phyloP scores from a whole-genome alignment of 208 protist species.

The Trichomonas vaginalis region DNA sequence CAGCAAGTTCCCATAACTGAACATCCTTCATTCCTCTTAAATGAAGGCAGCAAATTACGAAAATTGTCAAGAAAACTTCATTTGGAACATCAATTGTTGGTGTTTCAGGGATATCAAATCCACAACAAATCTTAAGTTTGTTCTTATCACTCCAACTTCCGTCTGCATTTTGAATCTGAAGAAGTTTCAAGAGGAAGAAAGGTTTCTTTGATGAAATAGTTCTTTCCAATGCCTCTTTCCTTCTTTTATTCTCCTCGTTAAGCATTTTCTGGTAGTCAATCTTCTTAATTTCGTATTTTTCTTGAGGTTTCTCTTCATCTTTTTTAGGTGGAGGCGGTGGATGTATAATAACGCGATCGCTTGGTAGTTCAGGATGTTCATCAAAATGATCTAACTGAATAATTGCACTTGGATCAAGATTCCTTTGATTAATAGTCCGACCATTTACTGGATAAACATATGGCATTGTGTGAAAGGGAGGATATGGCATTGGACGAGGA shows the following conservation, averaged over 20 bases:
- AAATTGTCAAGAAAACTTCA: neutral
- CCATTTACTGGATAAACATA: too few relatives aligned
- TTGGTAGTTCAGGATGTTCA: too few relatives aligned
- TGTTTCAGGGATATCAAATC: neutral
- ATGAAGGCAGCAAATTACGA: neutral
- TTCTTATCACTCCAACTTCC: neutral
- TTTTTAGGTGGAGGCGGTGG: too few relatives aligned
- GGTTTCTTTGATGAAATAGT: neutral
- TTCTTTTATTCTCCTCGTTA: too few relatives aligned
- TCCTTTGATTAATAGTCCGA: too few relatives aligned
- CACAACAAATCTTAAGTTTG: neutral
- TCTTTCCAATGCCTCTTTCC: too few relatives aligned
- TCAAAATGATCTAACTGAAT: too few relatives aligned
- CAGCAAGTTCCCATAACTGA: neutral
- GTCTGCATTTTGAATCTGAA: neutral
- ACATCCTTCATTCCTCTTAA: neutral
- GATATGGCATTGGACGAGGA: neutral
- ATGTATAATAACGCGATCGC: too few relatives aligned
- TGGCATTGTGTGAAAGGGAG: neutral
- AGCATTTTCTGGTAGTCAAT: too few relatives aligned
- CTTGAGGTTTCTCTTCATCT: too few relatives aligned
- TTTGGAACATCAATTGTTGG: neutral
- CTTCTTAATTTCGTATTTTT: too few relatives aligned
- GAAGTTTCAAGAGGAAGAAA: neutral
- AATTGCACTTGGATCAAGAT: too few relatives aligned